Base-by-base conservation (phyloP, 306 rosid species). In the Psophocarpus tetragonolobus region DNA sequence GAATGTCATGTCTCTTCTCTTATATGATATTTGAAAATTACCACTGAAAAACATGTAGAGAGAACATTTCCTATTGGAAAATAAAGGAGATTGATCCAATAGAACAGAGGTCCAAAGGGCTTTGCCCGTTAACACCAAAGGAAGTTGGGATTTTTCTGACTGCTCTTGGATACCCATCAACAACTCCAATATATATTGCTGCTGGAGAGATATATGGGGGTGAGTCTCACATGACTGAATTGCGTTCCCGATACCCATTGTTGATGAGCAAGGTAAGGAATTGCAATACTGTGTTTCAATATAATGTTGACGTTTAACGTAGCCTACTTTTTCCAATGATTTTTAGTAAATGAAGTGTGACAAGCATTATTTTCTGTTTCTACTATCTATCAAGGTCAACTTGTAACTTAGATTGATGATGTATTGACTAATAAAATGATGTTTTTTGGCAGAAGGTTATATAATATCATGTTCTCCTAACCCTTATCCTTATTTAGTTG, bases 131-230 rank as follows among this genome's bases (percentile, higher is more conserved):
- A 66, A 95, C 99, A 32, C 99, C 99, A 10, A 95, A 83, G 85
- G 97, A 95, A 87, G 99, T 91, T 81, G 99, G 99, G 41, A 68
- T 92, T 78, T 92, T 95, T 85, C 97, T 95, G 63, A 68, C 88
- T 47, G 91, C 97, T 67, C 96, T 95, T 82, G 97, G 97, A 60
- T 95, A 95, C 80, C 97, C 99, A 38, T 72, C 90, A 27, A 95
- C 80, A 53, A 92, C 94, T 67, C 92, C 97, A 3, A 87, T 95
- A 84, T 95, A 95, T 76, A 85, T 95, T 75, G 99, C 99, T 60
- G 89, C 99, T 57, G 99, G 99, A 13, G 93, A 92, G 76, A 92
- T 92, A 79, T 92, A 95, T 80, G 97, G 99, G 81, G 99, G 97
- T 1, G 91, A 87, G 70, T 83, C 89, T 72, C 90, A 81, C 78